Evolutionary conservation across 768 basidiomycete species (phyloP).

Genomic region (Ramaria sp.): DNA sequence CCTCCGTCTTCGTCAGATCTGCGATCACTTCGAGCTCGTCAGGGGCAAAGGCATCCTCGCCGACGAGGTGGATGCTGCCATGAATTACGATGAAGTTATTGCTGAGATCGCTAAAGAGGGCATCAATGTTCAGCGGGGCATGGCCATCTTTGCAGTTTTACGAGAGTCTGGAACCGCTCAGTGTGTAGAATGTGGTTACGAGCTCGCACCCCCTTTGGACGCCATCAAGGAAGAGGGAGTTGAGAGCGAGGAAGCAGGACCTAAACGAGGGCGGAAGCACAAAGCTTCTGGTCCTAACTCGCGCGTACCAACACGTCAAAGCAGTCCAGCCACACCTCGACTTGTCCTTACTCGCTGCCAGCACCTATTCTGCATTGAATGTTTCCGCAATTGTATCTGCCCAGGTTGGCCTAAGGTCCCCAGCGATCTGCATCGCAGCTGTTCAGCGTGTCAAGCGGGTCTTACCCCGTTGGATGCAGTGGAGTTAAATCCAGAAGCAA

Average conservation of each 20-base stretch:
- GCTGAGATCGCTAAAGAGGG: constrained; percentile 70
- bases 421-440: constrained; percentile 46
- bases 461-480: constrained; percentile 68
- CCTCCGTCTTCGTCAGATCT: constrained; percentile 91
- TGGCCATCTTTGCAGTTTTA: constrained; percentile 75
- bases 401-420: constrained; percentile 71
- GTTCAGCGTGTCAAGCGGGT: constrained; percentile 66
- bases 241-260: constrained; percentile 41
- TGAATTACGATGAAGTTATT: constrained; percentile 71
- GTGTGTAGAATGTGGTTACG: constrained; percentile 79
- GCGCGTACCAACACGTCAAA: constrained; percentile 64
- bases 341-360: constrained; percentile 86
- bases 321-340: constrained; percentile 51
- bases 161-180: constrained; percentile 82
- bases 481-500: constrained; percentile 60
- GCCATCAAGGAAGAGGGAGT: constrained; percentile 30
- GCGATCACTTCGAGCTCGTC: constrained; percentile 90
- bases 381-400: constrained; percentile 73
- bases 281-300: constrained; percentile 34
- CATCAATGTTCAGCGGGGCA: constrained; percentile 61
- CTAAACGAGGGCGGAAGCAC: constrained; percentile 39
- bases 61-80: constrained; percentile 34
- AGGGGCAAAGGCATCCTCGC: constrained; percentile 46
- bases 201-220: constrained; percentile 51
- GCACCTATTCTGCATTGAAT: constrained; percentile 82